Percentiles rank a stretch among this genome's conserved stretches.
Evolutionary conservation across 495 filamentous ascomycete genomes (phyloP).

Genomic region (Entonaema liquescens): DNA sequence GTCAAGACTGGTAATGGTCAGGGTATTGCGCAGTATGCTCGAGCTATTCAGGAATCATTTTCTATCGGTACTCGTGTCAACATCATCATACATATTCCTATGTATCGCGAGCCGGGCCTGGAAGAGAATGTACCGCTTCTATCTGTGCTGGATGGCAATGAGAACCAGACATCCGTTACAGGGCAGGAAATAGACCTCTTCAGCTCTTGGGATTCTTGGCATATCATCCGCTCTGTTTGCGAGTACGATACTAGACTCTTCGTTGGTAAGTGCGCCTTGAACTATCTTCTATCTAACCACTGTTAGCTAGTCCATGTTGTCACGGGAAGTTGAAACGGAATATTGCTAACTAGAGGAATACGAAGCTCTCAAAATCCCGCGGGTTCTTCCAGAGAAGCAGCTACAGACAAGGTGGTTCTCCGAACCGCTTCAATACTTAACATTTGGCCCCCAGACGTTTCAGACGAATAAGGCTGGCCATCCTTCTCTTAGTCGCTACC

Average conservation of each 20-base stretch:
- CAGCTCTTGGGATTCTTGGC: slow-evolving; percentile 92
- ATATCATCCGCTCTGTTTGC: slow-evolving; percentile 84
- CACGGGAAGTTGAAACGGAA: not conserved
- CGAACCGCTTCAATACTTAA: slow-evolving; percentile 85
- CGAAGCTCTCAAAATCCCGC: slow-evolving; percentile 79
- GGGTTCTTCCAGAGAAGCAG: slow-evolving; percentile 73
- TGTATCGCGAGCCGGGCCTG: slow-evolving; percentile 66
- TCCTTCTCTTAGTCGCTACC: slow-evolving; percentile 80
- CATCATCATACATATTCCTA: slow-evolving; percentile 80
- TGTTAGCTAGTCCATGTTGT: not conserved
- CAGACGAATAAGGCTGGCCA: slow-evolving; percentile 80
- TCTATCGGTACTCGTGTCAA: slow-evolving; percentile 76
- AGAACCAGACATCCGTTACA: slow-evolving; percentile 24
- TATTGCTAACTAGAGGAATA: slow-evolving; percentile 7
- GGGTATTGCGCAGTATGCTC: slow-evolving; percentile 74
- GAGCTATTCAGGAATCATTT: slow-evolving; percentile 83
- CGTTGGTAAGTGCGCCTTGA: slow-evolving; percentile 73
- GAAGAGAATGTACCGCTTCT: slow-evolving; percentile 53
- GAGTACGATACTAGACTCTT: slow-evolving; percentile 83
- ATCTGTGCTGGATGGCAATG: slow-evolving; percentile 45
- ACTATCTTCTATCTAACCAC: not conserved
- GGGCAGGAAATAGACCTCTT: slow-evolving; percentile 67
- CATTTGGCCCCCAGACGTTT: slow-evolving; percentile 72
- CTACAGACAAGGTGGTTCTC: slow-evolving; percentile 93
- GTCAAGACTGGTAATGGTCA: slow-evolving; percentile 49